phyloP scores from a whole-genome alignment of 1,284 basidiomycete species.

The Irpex sp. region DNA sequence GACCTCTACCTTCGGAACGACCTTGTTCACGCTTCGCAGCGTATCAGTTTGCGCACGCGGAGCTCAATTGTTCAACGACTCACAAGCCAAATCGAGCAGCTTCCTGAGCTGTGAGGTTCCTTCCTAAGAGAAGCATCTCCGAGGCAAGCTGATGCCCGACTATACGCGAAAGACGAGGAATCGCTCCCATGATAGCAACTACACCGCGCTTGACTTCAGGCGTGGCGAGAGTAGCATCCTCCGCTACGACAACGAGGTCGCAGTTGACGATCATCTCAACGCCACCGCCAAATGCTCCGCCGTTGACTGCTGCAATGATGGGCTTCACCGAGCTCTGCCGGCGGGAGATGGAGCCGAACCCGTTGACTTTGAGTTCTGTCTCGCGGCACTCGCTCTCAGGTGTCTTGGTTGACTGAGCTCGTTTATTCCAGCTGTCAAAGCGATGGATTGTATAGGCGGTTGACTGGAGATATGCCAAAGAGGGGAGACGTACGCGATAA shows the following conservation, averaged over 20 bases:
- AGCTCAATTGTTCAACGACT: conserved; percentile 22
- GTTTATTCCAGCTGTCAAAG: conserved; percentile 43
- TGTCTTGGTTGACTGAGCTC: conserved; percentile 34
- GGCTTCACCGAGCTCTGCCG: conserved; percentile 64
- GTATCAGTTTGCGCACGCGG: conserved; percentile 6
- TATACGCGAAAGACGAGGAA: conserved; percentile 54
- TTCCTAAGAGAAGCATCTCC: conserved; percentile 73
- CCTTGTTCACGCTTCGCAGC: conserved; percentile 53
- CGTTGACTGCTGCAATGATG: conserved; percentile 79
- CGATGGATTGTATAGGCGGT: no score
- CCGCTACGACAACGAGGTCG: conserved; percentile 74
- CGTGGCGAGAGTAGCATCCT: conserved; percentile 68
- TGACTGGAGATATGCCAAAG: background rate
- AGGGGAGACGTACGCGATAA: conserved; percentile 51
- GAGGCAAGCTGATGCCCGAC: conserved; percentile 74
- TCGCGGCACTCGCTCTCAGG: conserved; percentile 41
- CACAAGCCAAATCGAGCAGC: conserved; percentile 76
- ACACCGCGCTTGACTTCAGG: conserved; percentile 84
- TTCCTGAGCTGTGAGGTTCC: conserved; percentile 59
- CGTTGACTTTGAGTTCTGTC: conserved; percentile 41
- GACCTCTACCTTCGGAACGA: conserved; percentile 55
- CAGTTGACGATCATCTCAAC: conserved; percentile 78
- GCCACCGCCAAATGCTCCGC: conserved; percentile 77
- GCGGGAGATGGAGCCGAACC: conserved; percentile 75
- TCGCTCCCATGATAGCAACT: conserved; percentile 69